Evolutionary conservation across 2,329 filamentous ascomycete species (phyloP), one percentile per base, ranked within the genome.

Genomic region (Spiromastix sp.): DNA sequence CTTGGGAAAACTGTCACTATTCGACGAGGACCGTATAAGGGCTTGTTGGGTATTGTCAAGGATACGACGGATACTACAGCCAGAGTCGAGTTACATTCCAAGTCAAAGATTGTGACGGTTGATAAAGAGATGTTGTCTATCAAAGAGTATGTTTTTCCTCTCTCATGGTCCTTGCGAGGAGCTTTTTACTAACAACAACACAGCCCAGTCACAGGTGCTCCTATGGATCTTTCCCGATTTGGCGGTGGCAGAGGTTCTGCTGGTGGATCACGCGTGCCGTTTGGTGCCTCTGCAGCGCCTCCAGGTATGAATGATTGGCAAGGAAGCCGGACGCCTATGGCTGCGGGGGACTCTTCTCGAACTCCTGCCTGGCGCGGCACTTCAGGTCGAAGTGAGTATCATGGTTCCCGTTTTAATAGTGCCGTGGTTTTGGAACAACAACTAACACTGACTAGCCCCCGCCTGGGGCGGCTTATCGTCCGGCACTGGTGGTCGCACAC

Each of bases 1-100:
- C 78, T 96, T 43, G 87, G 87, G 28, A 89, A 94, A 64, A 95
- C 86, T 1, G 86, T 96, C 29, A 85, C 81, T 34, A 82, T 96
- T 51, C 77, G 79, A 38, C 85, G 81, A 54, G 91, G 91, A 18
- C 78, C 81, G 15, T 86, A 89, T 67, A 98, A 98, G 63, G 89
- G 89, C 38, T 70, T 95, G 28, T 68, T 96, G 27, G 91, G 91
- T 48, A 93, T 95, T 46, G 87, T 98, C 48, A 95, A 94, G 56
- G 89, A 96, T 54, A 82, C 89, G 1, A 93, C 85, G 5, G 87
- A 93, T 48, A 75, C 75, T 3, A 77, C 82, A 50, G 89, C 85
- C 19, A 81, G 87, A 43, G 82, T 98, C 27, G 91, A 98, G 61
- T 67, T 98, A 25, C 89, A 96, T 55, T 87, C 87, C 4, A 94